Base-by-base conservation (phyloP, 2,329 filamentous ascomycete genomes). In the Thelonectria blattea region DNA sequence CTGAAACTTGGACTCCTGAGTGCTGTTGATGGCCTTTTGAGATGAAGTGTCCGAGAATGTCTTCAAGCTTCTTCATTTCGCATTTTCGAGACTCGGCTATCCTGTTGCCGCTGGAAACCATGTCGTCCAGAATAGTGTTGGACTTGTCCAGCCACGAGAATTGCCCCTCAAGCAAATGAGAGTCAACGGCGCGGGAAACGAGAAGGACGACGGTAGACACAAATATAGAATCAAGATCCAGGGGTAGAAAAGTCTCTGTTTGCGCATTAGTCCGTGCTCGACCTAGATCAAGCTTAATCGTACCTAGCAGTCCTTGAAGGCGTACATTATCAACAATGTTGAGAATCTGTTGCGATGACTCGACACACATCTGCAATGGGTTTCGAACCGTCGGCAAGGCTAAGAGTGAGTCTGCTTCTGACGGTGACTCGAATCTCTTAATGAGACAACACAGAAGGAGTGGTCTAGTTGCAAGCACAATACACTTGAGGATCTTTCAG, bases 321-420 rank as follows among this genome's bases (percentile, higher is more conserved):
- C 20, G 20, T 24, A 45, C 10, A 18, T 20, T 22, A 12, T 45
- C 42, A 12, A 45, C 15, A 45, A 45, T 45, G 11, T 14, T 45
- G 20, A 45, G 17, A 45, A 45, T 45, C 17, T 45, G 42, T 11
- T 45, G 42, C 15, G 15, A 45, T 14, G 42, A 20, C 11, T 45
- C 42, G 18, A 45, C 17, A 24, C 42, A 45, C 42, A 45, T 45
- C 17, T 45, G 42, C 11, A 45, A 7, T 22, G 20, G 42, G 20
- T 55, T 57, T 47, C 41, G 18, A 49, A 60, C 46, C 14, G 8
- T 49, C 17, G 46, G 15, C 30, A 34, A 37, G 42, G 79, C 81
- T 2, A 68, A 68, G 1, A 82, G 80, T 1, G 54, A 52, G 32
- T 61, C 55, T 12, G 62, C 48, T 24, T 58, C 63, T 14, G 56